Evolutionary conservation across 2,329 filamentous ascomycete species (phyloP).

Genomic region (Alternaria sp.): DNA sequence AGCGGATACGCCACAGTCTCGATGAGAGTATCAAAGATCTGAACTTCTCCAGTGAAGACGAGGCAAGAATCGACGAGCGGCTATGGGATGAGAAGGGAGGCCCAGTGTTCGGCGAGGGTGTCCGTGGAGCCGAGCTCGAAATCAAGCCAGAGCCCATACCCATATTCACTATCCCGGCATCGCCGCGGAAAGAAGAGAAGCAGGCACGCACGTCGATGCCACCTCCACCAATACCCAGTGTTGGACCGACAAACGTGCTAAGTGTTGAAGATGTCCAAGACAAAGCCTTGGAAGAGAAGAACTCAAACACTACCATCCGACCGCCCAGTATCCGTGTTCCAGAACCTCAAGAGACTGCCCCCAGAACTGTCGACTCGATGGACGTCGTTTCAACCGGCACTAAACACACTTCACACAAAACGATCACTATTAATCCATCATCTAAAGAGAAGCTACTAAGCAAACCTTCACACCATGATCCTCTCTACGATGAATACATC

Average conservation of each 20-base stretch:
- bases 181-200: constrained; percentile 11
- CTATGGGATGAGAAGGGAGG: constrained; percentile 41
- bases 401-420: neutral
- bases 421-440: neutral
- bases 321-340: constrained; percentile 38
- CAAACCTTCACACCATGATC: constrained; percentile 8
- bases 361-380: constrained; percentile 27
- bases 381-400: constrained; percentile 5
- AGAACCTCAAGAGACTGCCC: constrained; percentile 32
- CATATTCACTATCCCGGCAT: constrained; percentile 11
- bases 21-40: constrained; percentile 36
- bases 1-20: constrained; percentile 38
- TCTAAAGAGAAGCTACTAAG: neutral
- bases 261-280: constrained; percentile 25
- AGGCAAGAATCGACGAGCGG: constrained; percentile 33
- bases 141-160: constrained; percentile 21
- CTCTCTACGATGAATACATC: constrained; percentile 14
- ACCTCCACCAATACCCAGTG: constrained; percentile 7
- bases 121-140: constrained; percentile 25
- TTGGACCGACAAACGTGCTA: constrained; percentile 22
- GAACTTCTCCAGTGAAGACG: constrained; percentile 21
- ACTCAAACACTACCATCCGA: constrained; percentile 44
- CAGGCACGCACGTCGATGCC: constrained; percentile 8
- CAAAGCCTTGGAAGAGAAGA: constrained; percentile 44
- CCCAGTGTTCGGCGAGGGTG: constrained; percentile 30